Evolutionary conservation across 2,329 filamentous ascomycete species (phyloP), one percentile per base, ranked within the genome.

Genomic region (Aureobasidium sp.): DNA sequence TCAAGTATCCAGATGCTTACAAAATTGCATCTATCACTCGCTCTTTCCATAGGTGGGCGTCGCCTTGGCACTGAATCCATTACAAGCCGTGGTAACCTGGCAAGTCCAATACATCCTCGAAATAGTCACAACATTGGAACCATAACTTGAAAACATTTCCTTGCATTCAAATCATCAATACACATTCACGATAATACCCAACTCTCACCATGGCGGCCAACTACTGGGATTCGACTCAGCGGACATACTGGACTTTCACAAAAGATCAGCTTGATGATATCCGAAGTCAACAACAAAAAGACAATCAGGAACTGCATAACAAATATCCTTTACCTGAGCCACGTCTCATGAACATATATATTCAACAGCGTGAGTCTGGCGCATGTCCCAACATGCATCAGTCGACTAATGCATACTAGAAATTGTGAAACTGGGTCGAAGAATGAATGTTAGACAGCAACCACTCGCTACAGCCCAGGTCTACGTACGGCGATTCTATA

Each of bases 141-240:
- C 17, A 50, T 50, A 34, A 6, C 7, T 47, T 27, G 24, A 17
- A 8, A 29, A 7, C 13, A 29, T 47, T 3, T 17, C 5, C 17
- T 48, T 15, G 8, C 13, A 48, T n/a, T 17, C 7, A 27, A 32
- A 4, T 5, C 26, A 48, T n/a, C 8, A 13, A 17, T 24, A 34
- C 4, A 51, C 29, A 13, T 13, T 9, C 15, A 48, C 26, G 7
- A n/a, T 29, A n/a, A n/a, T 17, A 36, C 47, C 0, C 27, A 36
- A 24, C 1, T 36, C 41, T 9, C 17, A 64, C 20, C 63, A 97
- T 97, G 93, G 90, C 93, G 37, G 90, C 92, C 72, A 97, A 93
- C 76, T 99, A 93, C 78, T 99, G 92, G 92, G 88, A 91, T 66
- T 97, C 94, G 61, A 94, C 91, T 29, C 94, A 99, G 77, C 85